These are phyloP conservation scores for Mycena kentingensis DNA, from an alignment of 768 basidiomycete genomes.

Conservation along the genomic window DNA sequence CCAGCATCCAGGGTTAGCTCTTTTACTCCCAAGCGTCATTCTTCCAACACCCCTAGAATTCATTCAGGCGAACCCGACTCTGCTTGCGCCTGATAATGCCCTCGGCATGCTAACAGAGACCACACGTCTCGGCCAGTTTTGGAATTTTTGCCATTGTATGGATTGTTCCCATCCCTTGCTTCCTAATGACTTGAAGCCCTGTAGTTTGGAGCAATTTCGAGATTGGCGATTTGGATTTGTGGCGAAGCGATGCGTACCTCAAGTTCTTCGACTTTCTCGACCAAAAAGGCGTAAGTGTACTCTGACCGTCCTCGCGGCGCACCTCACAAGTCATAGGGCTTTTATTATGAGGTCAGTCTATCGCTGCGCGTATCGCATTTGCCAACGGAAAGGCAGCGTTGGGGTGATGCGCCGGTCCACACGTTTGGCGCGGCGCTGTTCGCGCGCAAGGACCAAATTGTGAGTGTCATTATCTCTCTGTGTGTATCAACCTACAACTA, in stretches of 20 bases:
- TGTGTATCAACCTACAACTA: neutral
- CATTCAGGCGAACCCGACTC: neutral
- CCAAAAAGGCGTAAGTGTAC: slow-evolving; percentile 46
- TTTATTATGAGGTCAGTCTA: slow-evolving; percentile 1
- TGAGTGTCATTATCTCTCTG: neutral
- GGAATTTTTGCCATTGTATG: slow-evolving; percentile 11
- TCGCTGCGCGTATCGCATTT: neutral
- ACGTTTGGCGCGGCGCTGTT: slow-evolving; percentile 54
- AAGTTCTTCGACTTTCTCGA: slow-evolving; percentile 52
- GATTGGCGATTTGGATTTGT: slow-evolving; percentile 48
- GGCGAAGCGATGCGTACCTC: slow-evolving; percentile 47
- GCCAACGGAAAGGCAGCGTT: slow-evolving; percentile 38
- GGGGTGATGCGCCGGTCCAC: slow-evolving; percentile 73
- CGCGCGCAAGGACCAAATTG: slow-evolving; percentile 60
- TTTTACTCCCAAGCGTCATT: neutral
- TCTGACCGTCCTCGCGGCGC: slow-evolving; percentile 25
- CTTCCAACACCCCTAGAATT: neutral
- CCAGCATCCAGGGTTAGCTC: neutral
- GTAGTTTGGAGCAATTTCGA: slow-evolving; percentile 49
- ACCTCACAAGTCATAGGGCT: neutral
- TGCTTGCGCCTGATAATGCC: slow-evolving; percentile 2
- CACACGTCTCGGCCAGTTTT: neutral
- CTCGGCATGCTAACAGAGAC: slow-evolving; percentile 1
- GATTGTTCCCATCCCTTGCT: neutral
- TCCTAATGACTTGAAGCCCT: neutral